Conservation (phyloP, 192 early-diverging fungal genomes). For the Backusella sp. region DNA sequence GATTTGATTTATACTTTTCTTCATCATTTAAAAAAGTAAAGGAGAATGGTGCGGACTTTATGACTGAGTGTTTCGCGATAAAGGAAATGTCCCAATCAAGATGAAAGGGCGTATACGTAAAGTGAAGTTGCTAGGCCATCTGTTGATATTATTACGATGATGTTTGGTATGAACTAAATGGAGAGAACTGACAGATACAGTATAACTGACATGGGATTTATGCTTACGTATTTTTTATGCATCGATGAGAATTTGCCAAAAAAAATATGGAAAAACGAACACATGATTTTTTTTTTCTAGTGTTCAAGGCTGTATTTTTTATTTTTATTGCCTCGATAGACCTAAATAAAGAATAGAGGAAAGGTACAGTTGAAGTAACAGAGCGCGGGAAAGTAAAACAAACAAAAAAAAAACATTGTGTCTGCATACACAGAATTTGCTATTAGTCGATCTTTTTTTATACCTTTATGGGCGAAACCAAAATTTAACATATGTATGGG, state of each 20-base stretch:
- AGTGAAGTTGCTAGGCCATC: not conserved
- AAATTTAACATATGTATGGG: not conserved
- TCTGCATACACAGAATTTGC: not conserved
- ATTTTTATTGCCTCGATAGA: not conserved
- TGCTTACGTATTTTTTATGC: not conserved
- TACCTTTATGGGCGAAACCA: not conserved
- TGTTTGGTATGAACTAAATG: not conserved
- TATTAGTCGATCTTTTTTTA: conserved; percentile 2
- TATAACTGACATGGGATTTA: not conserved
- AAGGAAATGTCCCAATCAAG: not conserved
- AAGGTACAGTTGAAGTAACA: not conserved
- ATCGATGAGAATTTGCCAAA: not conserved
- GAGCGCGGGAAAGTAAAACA: not conserved
- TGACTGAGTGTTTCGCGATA: not conserved
- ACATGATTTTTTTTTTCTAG: not conserved
- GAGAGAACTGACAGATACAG: not conserved
- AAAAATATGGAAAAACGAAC: not conserved
- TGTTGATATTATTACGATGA: not conserved
- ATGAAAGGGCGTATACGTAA: not conserved
- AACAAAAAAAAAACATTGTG: not conserved
- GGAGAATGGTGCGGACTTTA: not conserved
- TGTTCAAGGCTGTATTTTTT: not conserved
- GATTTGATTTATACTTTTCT: not conserved
- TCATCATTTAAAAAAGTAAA: not conserved
- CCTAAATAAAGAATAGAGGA: not conserved